Conservation (phyloP, 73 alveolate species). For the Effrenium voratum region DNA sequence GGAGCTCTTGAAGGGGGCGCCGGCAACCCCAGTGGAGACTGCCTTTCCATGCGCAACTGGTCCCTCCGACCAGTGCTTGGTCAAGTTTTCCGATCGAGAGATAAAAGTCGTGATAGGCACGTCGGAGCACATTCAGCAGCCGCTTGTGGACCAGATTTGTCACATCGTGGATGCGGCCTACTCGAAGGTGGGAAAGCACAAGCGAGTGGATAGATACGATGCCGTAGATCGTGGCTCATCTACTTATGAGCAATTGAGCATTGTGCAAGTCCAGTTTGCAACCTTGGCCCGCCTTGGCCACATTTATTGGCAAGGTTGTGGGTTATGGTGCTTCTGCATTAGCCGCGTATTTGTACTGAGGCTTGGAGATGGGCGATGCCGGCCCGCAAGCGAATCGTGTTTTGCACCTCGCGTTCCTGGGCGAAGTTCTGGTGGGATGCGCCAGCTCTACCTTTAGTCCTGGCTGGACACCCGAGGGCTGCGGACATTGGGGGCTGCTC, state of each 20-base stretch:
- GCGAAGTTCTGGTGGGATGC: constrained; percentile 39
- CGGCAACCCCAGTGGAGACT: background rate
- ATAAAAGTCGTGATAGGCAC: constrained; percentile 68
- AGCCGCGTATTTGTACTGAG: background rate
- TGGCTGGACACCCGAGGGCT: constrained; percentile 90
- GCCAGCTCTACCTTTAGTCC: constrained; percentile 89
- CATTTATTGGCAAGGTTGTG: no score
- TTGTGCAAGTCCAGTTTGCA: background rate
- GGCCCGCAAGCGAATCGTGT: constrained; percentile 88
- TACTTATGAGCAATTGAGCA: background rate
- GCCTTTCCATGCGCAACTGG: constrained; percentile 53
- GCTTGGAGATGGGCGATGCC: constrained; percentile 83
- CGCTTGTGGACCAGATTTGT: constrained; percentile 20
- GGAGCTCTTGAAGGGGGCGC: constrained; percentile 7
- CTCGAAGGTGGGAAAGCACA: constrained; percentile 50
- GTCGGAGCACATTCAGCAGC: constrained; percentile 65
- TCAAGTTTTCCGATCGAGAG: constrained; percentile 46
- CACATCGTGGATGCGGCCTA: constrained; percentile 72
- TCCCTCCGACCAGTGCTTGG: constrained; percentile 34
- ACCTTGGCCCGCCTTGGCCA: background rate
- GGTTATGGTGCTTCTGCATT: background rate
- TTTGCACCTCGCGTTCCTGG: constrained; percentile 63
- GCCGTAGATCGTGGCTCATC: constrained; percentile 48
- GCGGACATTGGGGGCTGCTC: constrained; percentile 83
- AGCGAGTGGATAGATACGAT: constrained; percentile 67